phyloP scores from a whole-genome alignment of 2,329 filamentous ascomycete genomes.

The Aspergillus fructus region DNA sequence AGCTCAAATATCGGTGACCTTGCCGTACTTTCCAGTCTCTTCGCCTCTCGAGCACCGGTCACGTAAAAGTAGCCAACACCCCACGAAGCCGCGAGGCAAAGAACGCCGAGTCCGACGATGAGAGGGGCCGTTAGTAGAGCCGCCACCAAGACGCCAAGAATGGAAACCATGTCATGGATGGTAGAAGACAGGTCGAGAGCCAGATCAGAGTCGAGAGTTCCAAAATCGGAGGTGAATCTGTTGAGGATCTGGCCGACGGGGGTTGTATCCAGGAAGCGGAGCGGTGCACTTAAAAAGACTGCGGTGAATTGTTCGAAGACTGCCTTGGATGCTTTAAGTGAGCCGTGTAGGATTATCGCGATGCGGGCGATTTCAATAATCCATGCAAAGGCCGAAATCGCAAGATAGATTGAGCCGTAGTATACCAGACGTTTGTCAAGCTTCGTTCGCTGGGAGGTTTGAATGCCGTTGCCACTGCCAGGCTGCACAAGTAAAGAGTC shows the following conservation, averaged over 20 bases:
- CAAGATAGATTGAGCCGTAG: slow-evolving; percentile 11
- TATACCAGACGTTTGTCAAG: slow-evolving; percentile 28
- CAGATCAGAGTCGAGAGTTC: slow-evolving; percentile 66
- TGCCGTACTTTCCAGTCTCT: slow-evolving; percentile 72
- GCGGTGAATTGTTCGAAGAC: slow-evolving; percentile 68
- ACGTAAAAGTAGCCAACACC: slow-evolving; percentile 56
- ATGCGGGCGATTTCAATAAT: slow-evolving; percentile 48
- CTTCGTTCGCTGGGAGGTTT: background rate
- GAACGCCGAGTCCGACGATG: slow-evolving; percentile 61
- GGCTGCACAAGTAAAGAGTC: background rate
- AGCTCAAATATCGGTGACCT: slow-evolving; percentile 81
- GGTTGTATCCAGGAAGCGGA: slow-evolving; percentile 75
- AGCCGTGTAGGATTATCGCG: slow-evolving; percentile 62
- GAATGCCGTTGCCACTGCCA: background rate
- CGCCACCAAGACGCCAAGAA: slow-evolving; percentile 4
- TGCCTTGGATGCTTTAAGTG: slow-evolving; percentile 65
- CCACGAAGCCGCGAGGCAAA: slow-evolving; percentile 54
- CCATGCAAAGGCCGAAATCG: slow-evolving; percentile 42
- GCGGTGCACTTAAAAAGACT: slow-evolving; percentile 66
- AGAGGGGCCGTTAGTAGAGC: slow-evolving; percentile 55
- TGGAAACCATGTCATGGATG: slow-evolving; percentile 45
- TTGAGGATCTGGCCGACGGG: slow-evolving; percentile 73
- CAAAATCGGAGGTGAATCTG: slow-evolving; percentile 74
- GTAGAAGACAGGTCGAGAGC: slow-evolving; percentile 63
- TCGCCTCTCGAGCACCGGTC: slow-evolving; percentile 69